These are phyloP conservation scores for Microthlaspi erraticum DNA, from an alignment of 345 rosid species.

Conservation along the genomic window DNA sequence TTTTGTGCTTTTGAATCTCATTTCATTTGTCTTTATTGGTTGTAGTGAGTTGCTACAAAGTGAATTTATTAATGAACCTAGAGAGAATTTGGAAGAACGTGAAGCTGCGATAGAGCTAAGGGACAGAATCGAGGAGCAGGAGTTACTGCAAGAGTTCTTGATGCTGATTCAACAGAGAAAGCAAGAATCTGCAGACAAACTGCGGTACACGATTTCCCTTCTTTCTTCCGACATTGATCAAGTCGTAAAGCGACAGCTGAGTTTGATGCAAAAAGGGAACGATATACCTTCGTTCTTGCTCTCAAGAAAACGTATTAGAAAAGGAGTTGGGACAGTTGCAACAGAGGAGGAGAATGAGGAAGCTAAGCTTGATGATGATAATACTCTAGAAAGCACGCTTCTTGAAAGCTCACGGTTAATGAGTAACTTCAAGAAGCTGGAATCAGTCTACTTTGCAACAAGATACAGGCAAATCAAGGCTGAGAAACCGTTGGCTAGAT, in stretches of 20 bases:
- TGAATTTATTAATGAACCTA: slow-evolving; percentile 79
- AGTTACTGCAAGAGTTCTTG: slow-evolving; percentile 80
- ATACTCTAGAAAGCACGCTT: slow-evolving; percentile 59
- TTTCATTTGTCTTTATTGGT: background rate
- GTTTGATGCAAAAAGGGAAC: slow-evolving; percentile 60
- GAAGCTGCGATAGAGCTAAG: slow-evolving; percentile 79
- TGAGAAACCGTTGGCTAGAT: slow-evolving; percentile 55
- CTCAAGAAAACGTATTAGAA: slow-evolving; percentile 71
- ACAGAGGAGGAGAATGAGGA: slow-evolving; percentile 18
- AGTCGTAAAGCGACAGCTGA: slow-evolving; percentile 62
- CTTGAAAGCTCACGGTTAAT: slow-evolving; percentile 70
- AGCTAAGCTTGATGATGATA: slow-evolving; percentile 39
- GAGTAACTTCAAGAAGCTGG: slow-evolving; percentile 88
- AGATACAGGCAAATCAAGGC: slow-evolving; percentile 68
- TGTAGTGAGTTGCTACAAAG: slow-evolving; percentile 78
- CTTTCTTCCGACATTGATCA: slow-evolving; percentile 81
- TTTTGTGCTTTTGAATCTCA: background rate
- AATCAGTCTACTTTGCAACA: slow-evolving; percentile 78
- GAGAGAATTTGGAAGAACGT: slow-evolving; percentile 74
- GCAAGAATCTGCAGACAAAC: slow-evolving; percentile 70
- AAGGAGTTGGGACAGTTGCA: slow-evolving; percentile 28
- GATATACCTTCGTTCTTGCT: slow-evolving; percentile 34
- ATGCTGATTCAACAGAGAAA: slow-evolving; percentile 68
- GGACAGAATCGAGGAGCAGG: slow-evolving; percentile 83
- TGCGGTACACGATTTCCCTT: slow-evolving; percentile 68